Evolutionary conservation across 169 alveolate species (phyloP).

Genomic region (Cyclospora cayetanensis): DNA sequence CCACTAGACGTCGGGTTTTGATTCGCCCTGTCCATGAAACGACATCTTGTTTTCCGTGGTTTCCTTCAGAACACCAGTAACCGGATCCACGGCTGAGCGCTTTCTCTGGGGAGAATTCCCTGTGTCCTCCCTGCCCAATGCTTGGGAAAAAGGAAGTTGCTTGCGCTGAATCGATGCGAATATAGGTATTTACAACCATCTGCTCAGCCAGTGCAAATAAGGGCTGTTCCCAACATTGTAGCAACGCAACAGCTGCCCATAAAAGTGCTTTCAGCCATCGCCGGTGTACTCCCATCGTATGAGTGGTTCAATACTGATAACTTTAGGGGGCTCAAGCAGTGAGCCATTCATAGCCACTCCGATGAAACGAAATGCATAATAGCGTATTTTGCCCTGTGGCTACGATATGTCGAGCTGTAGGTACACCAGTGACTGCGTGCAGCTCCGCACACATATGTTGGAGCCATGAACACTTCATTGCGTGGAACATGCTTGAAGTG

Average conservation of each 20-base stretch:
- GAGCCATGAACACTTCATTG: too few species aligned
- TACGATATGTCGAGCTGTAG: too few species aligned
- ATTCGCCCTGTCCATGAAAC: conserved; percentile 63
- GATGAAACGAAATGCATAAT: too few species aligned
- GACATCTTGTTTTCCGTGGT: conserved; percentile 36
- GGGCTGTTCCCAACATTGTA: background rate
- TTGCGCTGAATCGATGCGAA: conserved; percentile 26
- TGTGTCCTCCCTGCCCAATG: conserved; percentile 56
- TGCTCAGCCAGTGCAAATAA: background rate
- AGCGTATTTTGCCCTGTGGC: too few species aligned
- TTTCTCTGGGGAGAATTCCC: conserved; percentile 68
- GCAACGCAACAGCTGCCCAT: background rate
- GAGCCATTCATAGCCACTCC: too few species aligned
- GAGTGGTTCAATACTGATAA: too few species aligned
- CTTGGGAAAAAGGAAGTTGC: conserved; percentile 56
- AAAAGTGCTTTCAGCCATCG: background rate
- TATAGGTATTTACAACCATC: conserved; percentile 49
- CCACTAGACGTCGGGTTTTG: conserved; percentile 37
- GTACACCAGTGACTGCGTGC: too few species aligned
- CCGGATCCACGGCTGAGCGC: conserved; percentile 70
- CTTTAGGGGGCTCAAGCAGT: too few species aligned
- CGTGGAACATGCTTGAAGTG: too few species aligned
- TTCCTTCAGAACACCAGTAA: conserved; percentile 74
- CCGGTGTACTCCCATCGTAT: background rate
- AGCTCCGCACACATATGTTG: too few species aligned